Percentiles rank a stretch among this genome's conserved stretches.
Conservation (phyloP, 78 protist genomes). For the Creolimax fragrantissima region DNA sequence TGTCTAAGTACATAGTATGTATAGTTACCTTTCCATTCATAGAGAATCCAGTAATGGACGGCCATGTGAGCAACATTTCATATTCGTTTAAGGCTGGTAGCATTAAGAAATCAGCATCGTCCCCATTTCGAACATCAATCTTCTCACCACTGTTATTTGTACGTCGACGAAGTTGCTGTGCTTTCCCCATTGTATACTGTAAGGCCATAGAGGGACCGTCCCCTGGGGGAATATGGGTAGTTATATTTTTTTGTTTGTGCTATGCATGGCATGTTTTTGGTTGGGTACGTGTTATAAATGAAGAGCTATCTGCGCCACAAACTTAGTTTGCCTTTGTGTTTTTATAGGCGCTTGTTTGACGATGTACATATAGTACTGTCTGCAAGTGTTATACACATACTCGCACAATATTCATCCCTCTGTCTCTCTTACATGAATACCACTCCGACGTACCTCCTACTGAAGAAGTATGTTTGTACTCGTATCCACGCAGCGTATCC, state of each 20-base stretch:
- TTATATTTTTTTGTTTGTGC: no score
- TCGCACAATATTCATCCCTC: no score
- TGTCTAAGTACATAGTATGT: no score
- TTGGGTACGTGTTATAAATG: no score
- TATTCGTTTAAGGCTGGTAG: background rate
- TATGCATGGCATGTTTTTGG: no score
- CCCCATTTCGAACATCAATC: background rate
- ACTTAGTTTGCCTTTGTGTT: no score
- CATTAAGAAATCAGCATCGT: background rate
- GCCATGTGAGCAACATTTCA: background rate
- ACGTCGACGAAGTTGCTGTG: background rate
- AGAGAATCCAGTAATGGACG: background rate
- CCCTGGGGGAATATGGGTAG: no score
- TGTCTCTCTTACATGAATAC: no score
- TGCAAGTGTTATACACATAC: no score
- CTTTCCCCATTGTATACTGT: background rate
- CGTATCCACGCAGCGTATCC: background rate
- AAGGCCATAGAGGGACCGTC: background rate
- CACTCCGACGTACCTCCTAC: background rate
- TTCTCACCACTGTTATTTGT: background rate
- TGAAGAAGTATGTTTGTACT: background rate
- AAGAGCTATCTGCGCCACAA: no score
- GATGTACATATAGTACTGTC: no score
- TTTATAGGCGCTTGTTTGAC: no score
- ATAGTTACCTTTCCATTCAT: background rate